Evolutionary conservation across 164 flowering plant genomes (phyloP).

Genomic region (Vitis vinifera): ASM3070453v1 NC_081817.1:1591001-1591500

Average conservation of each 20-base stretch:
- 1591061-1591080: constrained; percentile 49
- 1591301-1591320: constrained; percentile 23
- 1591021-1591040: constrained; percentile 38
- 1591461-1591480: constrained; percentile 36
- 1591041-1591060: constrained; percentile 43
- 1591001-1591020: constrained; percentile 50
- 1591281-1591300: constrained; percentile 30
- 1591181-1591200: constrained; percentile 33
- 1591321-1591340: constrained; percentile 43
- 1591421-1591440: constrained; percentile 34
- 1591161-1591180: constrained; percentile 59
- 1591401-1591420: constrained; percentile 24
- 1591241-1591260: constrained; percentile 33
- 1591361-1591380: constrained; percentile 30
- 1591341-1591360: constrained; percentile 39
- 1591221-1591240: constrained; percentile 6
- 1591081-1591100: constrained; percentile 65
- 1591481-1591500: constrained; percentile 43
- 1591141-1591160: constrained; percentile 66
- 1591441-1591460: constrained; percentile 43
- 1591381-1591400: constrained; percentile 47
- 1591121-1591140: constrained; percentile 42
- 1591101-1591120: constrained; percentile 43
- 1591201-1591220: constrained; percentile 37
- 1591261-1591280: constrained; percentile 20